Evolutionary conservation across 192 early-diverging fungal genomes (phyloP).

Genomic region (Dissophora globulifera): DNA sequence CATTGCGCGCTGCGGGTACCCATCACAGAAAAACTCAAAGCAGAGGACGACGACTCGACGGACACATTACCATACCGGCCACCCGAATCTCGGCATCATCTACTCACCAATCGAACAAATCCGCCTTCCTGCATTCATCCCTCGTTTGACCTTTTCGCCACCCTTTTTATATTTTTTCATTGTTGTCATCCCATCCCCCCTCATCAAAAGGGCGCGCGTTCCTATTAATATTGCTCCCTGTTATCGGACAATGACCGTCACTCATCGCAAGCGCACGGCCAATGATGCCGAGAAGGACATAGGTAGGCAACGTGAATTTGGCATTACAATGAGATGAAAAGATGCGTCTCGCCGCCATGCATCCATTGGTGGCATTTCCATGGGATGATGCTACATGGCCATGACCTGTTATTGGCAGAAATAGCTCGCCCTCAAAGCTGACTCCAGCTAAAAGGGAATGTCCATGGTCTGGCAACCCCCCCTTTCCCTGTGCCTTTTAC

Average conservation of each 20-base stretch:
- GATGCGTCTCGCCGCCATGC: conserved; percentile 4
- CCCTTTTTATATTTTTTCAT: no score
- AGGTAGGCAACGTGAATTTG: conserved; percentile 5
- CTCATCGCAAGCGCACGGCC: conserved; percentile 50
- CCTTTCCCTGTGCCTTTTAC: background rate
- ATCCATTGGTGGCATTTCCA: background rate
- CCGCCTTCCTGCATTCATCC: no score
- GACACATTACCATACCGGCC: no score
- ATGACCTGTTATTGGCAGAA: conserved; percentile 1
- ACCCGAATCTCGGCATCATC: no score
- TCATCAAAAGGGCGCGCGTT: no score
- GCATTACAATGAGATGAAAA: conserved; percentile 17
- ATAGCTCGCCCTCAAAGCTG: conserved; percentile 17
- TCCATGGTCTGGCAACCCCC: no score
- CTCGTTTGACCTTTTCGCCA: no score
- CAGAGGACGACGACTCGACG: no score
- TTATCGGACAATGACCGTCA: conserved; percentile 48
- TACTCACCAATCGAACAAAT: no score
- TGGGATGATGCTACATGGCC: background rate
- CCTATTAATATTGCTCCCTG: background rate
- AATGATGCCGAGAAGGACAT: conserved; percentile 54
- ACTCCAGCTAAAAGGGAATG: background rate
- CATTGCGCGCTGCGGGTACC: no score
- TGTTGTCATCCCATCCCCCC: no score
- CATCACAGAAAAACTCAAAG: no score